Percentiles rank a stretch among this genome's conserved stretches.
Evolutionary conservation across 2,329 filamentous ascomycete species (phyloP).

Genomic region (Penicillium sp.): DNA sequence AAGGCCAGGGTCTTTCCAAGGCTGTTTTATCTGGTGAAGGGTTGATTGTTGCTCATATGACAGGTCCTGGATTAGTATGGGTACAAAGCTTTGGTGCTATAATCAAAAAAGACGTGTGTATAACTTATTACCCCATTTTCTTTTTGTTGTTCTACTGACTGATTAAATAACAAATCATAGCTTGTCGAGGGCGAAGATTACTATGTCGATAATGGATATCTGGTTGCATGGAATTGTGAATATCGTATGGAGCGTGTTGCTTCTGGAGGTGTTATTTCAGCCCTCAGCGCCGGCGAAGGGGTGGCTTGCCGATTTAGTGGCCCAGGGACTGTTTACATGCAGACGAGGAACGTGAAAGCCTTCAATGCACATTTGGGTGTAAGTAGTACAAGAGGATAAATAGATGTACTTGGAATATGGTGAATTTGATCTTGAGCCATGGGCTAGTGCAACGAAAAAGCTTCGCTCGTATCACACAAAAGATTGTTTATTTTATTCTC

Average conservation of each 20-base stretch:
- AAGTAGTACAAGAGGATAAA: constrained; percentile 30
- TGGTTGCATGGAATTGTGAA: constrained; percentile 95
- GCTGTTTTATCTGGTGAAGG: constrained; percentile 94
- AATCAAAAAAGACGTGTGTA: constrained; percentile 81
- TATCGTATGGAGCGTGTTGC: constrained; percentile 87
- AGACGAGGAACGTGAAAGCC: constrained; percentile 77
- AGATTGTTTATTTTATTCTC: neutral
- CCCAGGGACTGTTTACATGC: constrained; percentile 85
- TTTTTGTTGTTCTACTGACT: neutral
- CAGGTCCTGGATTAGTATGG: constrained; percentile 78
- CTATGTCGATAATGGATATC: constrained; percentile 86
- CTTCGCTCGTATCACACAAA: neutral
- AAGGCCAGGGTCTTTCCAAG: constrained; percentile 80
- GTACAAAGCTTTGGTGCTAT: constrained; percentile 92
- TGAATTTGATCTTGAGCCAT: neutral
- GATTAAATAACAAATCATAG: constrained; percentile 20
- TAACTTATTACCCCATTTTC: neutral
- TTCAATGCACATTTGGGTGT: constrained; percentile 54
- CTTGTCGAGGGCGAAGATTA: constrained; percentile 71
- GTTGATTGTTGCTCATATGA: constrained; percentile 82
- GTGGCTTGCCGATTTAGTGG: constrained; percentile 90
- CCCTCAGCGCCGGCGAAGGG: constrained; percentile 75
- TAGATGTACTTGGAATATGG: neutral
- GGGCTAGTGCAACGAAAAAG: neutral
- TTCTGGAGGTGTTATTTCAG: constrained; percentile 89